Conservation (phyloP, 345 rosid species). For the Mercurialis annua region DNA sequence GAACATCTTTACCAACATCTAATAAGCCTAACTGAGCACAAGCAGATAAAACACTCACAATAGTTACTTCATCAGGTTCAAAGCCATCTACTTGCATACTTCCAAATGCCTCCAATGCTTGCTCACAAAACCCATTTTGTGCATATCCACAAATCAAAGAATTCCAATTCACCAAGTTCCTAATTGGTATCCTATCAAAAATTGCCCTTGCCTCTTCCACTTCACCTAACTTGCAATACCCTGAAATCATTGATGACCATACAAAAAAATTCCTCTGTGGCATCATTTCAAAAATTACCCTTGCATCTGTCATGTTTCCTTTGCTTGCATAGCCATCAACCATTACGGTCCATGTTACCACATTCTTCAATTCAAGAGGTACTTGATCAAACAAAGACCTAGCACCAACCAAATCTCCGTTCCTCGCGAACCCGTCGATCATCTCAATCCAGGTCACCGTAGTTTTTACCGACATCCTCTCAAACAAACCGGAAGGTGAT, state of each 20-base stretch:
- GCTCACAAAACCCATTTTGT: constrained; percentile 51
- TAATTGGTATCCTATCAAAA: constrained; percentile 42
- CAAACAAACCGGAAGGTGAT: constrained; percentile 48
- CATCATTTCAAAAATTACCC: constrained; percentile 51
- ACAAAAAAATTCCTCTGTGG: constrained; percentile 60
- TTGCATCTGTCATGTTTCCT: constrained; percentile 57
- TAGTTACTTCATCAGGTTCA: constrained; percentile 61
- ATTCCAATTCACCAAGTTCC: constrained; percentile 72
- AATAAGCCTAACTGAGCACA: constrained; percentile 66
- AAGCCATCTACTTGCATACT: constrained; percentile 50
- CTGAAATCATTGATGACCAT: constrained; percentile 82
- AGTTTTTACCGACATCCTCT: constrained; percentile 39
- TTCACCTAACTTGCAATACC: constrained; percentile 57
- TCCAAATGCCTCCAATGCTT: constrained; percentile 51
- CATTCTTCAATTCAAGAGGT: constrained; percentile 50
- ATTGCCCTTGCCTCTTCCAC: constrained; percentile 47
- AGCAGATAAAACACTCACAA: constrained; percentile 60
- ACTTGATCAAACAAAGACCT: constrained; percentile 54
- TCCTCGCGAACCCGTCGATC: constrained; percentile 59
- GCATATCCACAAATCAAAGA: constrained; percentile 62
- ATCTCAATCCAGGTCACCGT: constrained; percentile 69
- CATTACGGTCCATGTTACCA: constrained; percentile 76
- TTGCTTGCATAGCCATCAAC: constrained; percentile 53
- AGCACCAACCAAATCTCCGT: constrained; percentile 46
- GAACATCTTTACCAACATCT: constrained; percentile 59